Percentiles rank a stretch among this genome's conserved stretches.
phyloP scores from a whole-genome alignment of 495 filamentous ascomycete genomes.

The Trichoderma erinaceum region DNA sequence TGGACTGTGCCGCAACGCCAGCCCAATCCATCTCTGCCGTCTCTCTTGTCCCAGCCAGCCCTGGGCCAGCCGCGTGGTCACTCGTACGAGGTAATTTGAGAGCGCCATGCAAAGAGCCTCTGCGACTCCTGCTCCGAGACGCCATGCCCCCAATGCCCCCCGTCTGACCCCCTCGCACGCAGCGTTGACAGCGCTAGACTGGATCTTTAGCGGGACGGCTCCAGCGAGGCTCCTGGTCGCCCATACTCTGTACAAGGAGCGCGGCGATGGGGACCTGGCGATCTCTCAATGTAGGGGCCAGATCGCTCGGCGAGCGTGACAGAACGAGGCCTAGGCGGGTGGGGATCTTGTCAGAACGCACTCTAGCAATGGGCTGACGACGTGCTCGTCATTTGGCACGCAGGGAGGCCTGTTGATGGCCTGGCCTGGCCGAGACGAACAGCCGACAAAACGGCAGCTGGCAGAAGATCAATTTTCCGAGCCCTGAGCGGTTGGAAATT shows the following conservation, averaged over 20 bases:
- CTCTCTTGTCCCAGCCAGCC: not conserved
- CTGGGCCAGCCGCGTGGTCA: not conserved
- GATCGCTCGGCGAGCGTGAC: slow-evolving; percentile 10
- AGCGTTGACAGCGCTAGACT: slow-evolving; percentile 6
- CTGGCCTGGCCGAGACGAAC: not conserved
- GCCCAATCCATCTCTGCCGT: not conserved
- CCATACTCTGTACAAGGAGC: not conserved
- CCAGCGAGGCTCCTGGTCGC: not conserved
- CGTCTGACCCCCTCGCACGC: not conserved
- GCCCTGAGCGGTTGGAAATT: not conserved
- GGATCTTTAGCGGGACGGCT: slow-evolving; percentile 9
- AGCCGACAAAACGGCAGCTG: slow-evolving; percentile 7
- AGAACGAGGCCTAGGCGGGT: slow-evolving; percentile 1
- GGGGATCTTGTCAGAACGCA: not conserved
- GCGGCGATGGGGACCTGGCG: not conserved
- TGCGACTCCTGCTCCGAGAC: not conserved
- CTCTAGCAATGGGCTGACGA: slow-evolving; percentile 6
- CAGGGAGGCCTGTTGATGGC: slow-evolving; percentile 9
- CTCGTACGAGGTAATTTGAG: slow-evolving; percentile 10
- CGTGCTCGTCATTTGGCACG: slow-evolving; percentile 9
- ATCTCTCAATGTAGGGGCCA: slow-evolving; percentile 12
- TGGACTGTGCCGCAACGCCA: no score
- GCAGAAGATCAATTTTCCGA: slow-evolving; percentile 13
- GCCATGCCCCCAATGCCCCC: not conserved
- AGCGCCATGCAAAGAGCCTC: not conserved